Conservation (phyloP, 176 grass and related monocot species). For the Canna indica region DNA sequence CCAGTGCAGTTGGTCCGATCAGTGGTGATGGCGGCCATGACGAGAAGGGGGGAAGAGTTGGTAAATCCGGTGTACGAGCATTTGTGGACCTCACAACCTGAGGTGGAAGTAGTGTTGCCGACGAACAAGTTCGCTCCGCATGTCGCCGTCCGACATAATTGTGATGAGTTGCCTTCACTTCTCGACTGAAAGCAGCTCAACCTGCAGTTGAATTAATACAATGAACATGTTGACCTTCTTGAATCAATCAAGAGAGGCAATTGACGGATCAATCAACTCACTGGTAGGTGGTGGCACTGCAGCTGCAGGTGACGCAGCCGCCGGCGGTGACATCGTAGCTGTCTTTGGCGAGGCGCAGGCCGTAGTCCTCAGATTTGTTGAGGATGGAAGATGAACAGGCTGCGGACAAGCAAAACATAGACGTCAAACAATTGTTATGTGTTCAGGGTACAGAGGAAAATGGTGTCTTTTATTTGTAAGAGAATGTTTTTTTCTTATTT, state of each 20-base stretch:
- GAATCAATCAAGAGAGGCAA: background rate
- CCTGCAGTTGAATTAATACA: too few species aligned
- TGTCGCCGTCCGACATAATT: background rate
- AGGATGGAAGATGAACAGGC: conserved; percentile 56
- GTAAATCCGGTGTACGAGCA: conserved; percentile 55
- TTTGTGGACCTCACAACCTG: conserved; percentile 20
- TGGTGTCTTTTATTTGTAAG: background rate
- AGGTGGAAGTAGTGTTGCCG: conserved; percentile 3
- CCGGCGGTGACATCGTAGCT: conserved; percentile 37
- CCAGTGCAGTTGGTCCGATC: conserved; percentile 35
- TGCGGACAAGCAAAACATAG: background rate
- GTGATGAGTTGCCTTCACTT: background rate
- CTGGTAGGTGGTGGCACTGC: conserved; percentile 45
- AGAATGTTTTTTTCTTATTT: background rate
- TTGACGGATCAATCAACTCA: conserved; percentile 13
- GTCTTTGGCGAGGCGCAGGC: conserved; percentile 31
- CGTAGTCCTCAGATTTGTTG: conserved; percentile 29
- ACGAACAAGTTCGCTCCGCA: conserved; percentile 31
- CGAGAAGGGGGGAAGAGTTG: conserved; percentile 13
- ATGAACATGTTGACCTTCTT: background rate
- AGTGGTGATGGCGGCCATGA: conserved; percentile 12
- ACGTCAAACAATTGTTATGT: background rate
- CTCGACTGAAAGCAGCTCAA: conserved; percentile 27
- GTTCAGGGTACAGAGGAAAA: background rate
- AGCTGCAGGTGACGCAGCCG: conserved; percentile 49